Conservation (phyloP, 305 asterid genomes). For the Solanum aculeatissimum region DNA sequence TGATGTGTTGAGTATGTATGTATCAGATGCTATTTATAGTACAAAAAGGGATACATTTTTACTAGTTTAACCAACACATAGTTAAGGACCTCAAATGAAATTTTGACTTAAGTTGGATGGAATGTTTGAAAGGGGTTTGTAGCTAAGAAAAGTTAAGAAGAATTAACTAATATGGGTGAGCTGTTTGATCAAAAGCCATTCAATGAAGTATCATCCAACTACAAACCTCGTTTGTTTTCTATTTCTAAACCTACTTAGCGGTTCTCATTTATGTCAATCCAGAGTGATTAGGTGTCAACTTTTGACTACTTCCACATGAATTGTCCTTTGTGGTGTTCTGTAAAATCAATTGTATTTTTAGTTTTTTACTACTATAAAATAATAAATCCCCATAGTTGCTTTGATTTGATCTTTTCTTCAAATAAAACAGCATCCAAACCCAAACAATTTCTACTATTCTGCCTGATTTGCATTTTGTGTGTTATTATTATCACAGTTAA, state of each 20-base stretch:
- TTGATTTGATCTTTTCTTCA: not conserved
- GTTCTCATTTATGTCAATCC: not conserved
- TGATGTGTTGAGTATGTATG: not conserved
- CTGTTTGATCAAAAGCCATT: slow-evolving; percentile 25
- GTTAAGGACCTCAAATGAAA: slow-evolving; percentile 50
- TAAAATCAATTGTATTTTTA: not conserved
- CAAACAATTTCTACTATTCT: not conserved
- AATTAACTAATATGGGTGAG: not conserved
- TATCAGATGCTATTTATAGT: slow-evolving; percentile 3
- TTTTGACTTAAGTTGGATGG: slow-evolving; percentile 9
- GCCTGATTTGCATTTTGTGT: not conserved
- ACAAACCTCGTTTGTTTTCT: slow-evolving; percentile 7
- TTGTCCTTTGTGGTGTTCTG: not conserved
- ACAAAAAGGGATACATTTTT: not conserved
- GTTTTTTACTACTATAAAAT: too few species aligned
- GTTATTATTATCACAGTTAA: too few species aligned
- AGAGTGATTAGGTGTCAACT: not conserved
- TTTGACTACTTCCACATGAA: not conserved
- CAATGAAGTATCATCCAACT: slow-evolving; percentile 47
- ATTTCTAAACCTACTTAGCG: slow-evolving; percentile 16
- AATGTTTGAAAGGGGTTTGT: not conserved
- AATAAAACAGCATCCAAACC: not conserved
- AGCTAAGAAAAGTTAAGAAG: not conserved
- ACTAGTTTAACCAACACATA: slow-evolving; percentile 27
- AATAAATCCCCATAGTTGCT: not conserved